Percentiles rank a stretch among this genome's conserved stretches.
These are phyloP conservation scores for Viola odorata DNA, from an alignment of 345 rosid genomes.

Conservation along the genomic window DNA sequence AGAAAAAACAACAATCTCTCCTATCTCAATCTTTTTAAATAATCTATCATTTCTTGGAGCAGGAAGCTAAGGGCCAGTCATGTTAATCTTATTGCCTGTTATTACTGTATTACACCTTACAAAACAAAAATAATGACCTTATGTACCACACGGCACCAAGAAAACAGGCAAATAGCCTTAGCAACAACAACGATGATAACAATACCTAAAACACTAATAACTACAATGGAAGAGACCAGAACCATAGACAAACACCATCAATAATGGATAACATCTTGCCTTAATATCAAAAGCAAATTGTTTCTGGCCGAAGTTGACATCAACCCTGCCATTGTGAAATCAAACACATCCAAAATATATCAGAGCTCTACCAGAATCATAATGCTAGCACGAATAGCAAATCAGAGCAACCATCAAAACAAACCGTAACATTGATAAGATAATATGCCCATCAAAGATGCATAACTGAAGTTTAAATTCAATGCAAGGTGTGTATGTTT, in stretches of 20 bases:
- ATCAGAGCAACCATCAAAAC: not conserved
- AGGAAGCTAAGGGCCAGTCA: too few species aligned
- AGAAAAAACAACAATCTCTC: too few species aligned
- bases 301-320: slow-evolving; percentile 82
- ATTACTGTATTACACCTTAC: too few species aligned
- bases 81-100: too few species aligned
- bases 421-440: not conserved
- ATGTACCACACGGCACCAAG: too few species aligned
- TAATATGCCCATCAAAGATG: too few species aligned
- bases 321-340: slow-evolving; percentile 52
- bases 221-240: not conserved
- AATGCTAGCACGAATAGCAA: slow-evolving; percentile 1
- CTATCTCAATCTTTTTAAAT: too few species aligned
- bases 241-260: not conserved
- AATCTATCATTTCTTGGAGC: too few species aligned
- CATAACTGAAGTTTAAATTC: too few species aligned
- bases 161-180: too few species aligned
- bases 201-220: not conserved
- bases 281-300: slow-evolving; percentile 74
- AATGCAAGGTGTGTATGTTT: too few species aligned
- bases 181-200: not conserved
- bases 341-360: slow-evolving; percentile 9
- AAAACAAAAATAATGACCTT: too few species aligned
- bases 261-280: slow-evolving; percentile 36
- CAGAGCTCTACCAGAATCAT: not conserved